These are phyloP conservation scores for Kodamaea anthophila DNA, from an alignment of 1,139 yeast species.

Conservation along the genomic window DNA sequence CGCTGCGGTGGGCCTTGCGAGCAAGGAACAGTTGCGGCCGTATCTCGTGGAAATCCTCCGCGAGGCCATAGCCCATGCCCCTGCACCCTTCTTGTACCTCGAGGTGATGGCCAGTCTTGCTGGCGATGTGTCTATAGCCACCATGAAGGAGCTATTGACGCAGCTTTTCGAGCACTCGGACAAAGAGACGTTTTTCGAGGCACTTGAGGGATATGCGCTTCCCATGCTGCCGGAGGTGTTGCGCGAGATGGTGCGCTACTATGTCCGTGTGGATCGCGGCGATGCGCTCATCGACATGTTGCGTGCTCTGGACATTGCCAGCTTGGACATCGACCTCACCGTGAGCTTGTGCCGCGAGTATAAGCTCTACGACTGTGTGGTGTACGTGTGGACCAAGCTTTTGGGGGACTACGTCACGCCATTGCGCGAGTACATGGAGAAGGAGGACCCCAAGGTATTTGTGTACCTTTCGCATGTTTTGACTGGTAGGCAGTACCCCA, in stretches of 20 bases:
- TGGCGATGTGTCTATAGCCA: conserved; percentile 8
- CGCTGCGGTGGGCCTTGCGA: conserved; percentile 43
- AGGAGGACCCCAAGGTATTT: conserved; percentile 34
- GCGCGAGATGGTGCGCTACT: conserved; percentile 50
- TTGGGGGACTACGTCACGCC: conserved; percentile 67
- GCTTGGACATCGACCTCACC: conserved; percentile 72
- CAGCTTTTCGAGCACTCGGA: conserved; percentile 44
- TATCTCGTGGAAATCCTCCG: conserved; percentile 53
- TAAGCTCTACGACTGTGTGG: conserved; percentile 51
- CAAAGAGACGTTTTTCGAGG: conserved; percentile 38
- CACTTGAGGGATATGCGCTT: conserved; percentile 44
- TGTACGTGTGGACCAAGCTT: conserved; percentile 63
- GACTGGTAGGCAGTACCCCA: conserved; percentile 76
- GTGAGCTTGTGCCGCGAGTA: conserved; percentile 51
- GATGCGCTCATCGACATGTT: conserved; percentile 56
- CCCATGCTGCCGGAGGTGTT: conserved; percentile 58
- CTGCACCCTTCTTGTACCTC: conserved; percentile 17
- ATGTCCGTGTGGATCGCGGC: conserved; percentile 35
- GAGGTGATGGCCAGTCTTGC: conserved; percentile 19
- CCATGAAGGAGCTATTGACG: conserved; percentile 41
- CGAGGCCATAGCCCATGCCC: conserved; percentile 40
- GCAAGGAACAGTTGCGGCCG: conserved; percentile 34
- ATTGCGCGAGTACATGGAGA: conserved; percentile 47
- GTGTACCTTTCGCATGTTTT: conserved; percentile 63
- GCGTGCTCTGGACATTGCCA: conserved; percentile 55